Conservation (phyloP, 2,329 filamentous ascomycete species). For the Leptodontidium sp. region DNA sequence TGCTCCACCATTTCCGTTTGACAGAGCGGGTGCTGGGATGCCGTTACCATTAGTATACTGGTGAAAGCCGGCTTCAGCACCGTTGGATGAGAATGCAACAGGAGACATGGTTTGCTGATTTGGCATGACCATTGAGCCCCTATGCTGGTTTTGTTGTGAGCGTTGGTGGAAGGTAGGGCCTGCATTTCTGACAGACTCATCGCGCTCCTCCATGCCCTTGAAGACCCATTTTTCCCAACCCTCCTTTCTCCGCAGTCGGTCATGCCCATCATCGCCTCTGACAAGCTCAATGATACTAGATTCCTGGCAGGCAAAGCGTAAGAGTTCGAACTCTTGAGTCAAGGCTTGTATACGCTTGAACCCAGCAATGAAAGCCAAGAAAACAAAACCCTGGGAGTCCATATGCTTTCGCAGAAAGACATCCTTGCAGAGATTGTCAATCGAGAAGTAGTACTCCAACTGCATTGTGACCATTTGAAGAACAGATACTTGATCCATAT, state of each 20-base stretch:
- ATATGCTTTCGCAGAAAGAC: slow-evolving; percentile 87
- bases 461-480: slow-evolving; percentile 54
- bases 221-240: slow-evolving; percentile 85
- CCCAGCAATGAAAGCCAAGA: slow-evolving; percentile 77
- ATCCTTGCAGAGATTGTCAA: slow-evolving; percentile 95
- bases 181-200: slow-evolving; percentile 76
- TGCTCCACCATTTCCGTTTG: slow-evolving; percentile 52
- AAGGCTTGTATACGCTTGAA: slow-evolving; percentile 86
- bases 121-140: slow-evolving; percentile 41
- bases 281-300: slow-evolving; percentile 79
- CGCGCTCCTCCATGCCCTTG: slow-evolving; percentile 69
- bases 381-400: slow-evolving; percentile 94
- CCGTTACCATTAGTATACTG: slow-evolving; percentile 38
- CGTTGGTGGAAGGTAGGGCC: slow-evolving; percentile 60
- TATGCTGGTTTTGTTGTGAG: slow-evolving; percentile 34
- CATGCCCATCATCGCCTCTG: slow-evolving; percentile 76
- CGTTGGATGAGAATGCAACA: slow-evolving; percentile 44
- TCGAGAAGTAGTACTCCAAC: slow-evolving; percentile 95
- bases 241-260: slow-evolving; percentile 77
- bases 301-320: slow-evolving; percentile 78
- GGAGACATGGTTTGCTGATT: slow-evolving; percentile 43
- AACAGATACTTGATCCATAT: slow-evolving; percentile 63
- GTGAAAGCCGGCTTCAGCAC: slow-evolving; percentile 41
- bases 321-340: slow-evolving; percentile 74
- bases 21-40: slow-evolving; percentile 20